phyloP scores from a whole-genome alignment of 2,329 filamentous ascomycete genomes.

The Talaromyces sp. region DNA sequence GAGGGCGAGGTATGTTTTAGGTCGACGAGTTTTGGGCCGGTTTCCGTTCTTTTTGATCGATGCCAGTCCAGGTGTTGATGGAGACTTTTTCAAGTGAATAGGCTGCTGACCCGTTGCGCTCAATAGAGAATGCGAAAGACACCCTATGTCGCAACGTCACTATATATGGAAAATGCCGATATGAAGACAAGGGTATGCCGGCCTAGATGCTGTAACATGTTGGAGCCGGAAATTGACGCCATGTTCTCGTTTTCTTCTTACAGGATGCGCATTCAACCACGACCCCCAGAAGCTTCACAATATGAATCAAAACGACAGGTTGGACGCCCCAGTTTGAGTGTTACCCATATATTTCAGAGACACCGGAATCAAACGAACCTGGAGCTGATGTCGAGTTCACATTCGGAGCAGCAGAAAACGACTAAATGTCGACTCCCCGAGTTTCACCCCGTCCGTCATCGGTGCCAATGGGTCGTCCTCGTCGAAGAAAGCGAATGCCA shows the following conservation, averaged over 20 bases:
- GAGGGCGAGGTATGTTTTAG: slow-evolving; percentile 41
- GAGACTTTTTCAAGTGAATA: not conserved
- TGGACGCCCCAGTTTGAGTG: slow-evolving; percentile 13
- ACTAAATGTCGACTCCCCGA: slow-evolving; percentile 92
- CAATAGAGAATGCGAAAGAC: slow-evolving; percentile 70
- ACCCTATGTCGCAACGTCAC: slow-evolving; percentile 87
- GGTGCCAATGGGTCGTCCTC: slow-evolving; percentile 34
- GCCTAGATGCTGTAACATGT: not conserved
- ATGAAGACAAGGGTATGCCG: slow-evolving; percentile 69
- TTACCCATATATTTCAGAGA: not conserved
- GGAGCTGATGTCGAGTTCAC: slow-evolving; percentile 17
- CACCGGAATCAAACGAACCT: not conserved
- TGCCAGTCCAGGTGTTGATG: not conserved
- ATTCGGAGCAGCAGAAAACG: slow-evolving; percentile 53
- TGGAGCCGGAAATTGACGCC: not conserved
- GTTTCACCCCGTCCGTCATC: slow-evolving; percentile 69
- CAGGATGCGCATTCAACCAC: slow-evolving; percentile 80
- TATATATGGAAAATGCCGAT: slow-evolving; percentile 89
- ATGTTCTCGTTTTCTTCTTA: not conserved
- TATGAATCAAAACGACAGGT: slow-evolving; percentile 36
- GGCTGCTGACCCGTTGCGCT: slow-evolving; percentile 10
- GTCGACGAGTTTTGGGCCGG: not conserved
- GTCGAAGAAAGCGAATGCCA: slow-evolving; percentile 62
- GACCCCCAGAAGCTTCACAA: slow-evolving; percentile 61
- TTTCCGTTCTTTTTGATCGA: not conserved